Conservation (phyloP, 345 rosid species). For the Excoecaria cochinchinensis region DNA sequence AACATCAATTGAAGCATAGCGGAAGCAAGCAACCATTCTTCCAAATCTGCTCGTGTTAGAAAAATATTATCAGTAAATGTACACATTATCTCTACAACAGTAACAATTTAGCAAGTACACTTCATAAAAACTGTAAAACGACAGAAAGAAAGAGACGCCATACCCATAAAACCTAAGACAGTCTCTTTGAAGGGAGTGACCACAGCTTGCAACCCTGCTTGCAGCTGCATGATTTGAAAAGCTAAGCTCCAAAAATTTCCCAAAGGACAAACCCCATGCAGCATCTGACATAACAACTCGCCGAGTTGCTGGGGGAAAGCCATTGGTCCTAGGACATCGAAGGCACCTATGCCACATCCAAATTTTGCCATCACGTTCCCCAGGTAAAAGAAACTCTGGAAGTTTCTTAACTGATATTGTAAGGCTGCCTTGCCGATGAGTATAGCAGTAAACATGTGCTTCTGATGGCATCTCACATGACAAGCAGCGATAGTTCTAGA, state of each 20-base stretch:
- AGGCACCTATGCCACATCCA: slow-evolving; percentile 99
- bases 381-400: slow-evolving; percentile 61
- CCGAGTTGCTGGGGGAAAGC: slow-evolving; percentile 88
- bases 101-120: background rate
- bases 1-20: slow-evolving; percentile 84
- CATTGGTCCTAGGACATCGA: slow-evolving; percentile 66
- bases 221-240: slow-evolving; percentile 98
- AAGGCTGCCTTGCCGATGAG: slow-evolving; percentile 91
- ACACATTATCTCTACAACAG: background rate
- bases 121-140: background rate
- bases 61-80: background rate
- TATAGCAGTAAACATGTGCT: slow-evolving; percentile 94
- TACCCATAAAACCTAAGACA: slow-evolving; percentile 99
- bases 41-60: slow-evolving; percentile 64
- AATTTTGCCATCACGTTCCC: slow-evolving; percentile 86
- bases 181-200: slow-evolving; percentile 96
- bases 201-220: slow-evolving; percentile 95
- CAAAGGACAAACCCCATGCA: slow-evolving; percentile 99
- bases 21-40: slow-evolving; percentile 93
- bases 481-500: slow-evolving; percentile 56
- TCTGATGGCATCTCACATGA: slow-evolving; percentile 92
- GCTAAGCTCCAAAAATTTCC: slow-evolving; percentile 97
- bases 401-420: slow-evolving; percentile 92
- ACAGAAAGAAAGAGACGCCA: slow-evolving; percentile 13
- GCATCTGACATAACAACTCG: slow-evolving; percentile 97